phyloP scores from a whole-genome alignment of 2,329 filamentous ascomycete species.

The Colletotrichum siamense region DNA sequence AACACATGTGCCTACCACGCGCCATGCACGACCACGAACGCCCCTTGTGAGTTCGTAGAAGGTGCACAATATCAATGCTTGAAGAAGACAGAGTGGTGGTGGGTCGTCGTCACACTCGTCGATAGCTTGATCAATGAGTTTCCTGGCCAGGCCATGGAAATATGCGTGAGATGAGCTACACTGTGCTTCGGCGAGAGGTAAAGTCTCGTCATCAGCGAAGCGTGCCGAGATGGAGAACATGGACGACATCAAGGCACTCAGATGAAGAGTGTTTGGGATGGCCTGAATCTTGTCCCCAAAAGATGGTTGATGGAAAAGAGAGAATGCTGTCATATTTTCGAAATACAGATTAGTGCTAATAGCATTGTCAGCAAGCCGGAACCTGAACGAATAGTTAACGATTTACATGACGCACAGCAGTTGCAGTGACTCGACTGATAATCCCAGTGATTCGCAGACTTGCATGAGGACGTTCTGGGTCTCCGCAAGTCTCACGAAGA shows the following conservation, averaged over 20 bases:
- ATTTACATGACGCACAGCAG: neutral
- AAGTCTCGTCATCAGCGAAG: neutral
- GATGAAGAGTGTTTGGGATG: neutral
- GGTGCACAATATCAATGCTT: neutral
- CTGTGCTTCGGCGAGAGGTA: neutral
- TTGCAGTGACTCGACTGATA: neutral
- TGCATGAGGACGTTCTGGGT: neutral
- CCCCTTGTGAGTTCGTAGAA: neutral
- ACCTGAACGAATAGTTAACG: neutral
- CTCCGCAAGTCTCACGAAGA: neutral
- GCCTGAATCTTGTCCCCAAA: neutral
- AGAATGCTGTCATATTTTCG: neutral
- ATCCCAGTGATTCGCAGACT: neutral
- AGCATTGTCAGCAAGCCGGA: neutral
- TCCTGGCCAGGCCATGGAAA: neutral
- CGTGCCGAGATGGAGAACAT: neutral
- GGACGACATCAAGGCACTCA: neutral
- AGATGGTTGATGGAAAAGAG: neutral
- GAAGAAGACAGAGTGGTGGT: neutral
- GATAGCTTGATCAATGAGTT: neutral
- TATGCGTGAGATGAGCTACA: neutral
- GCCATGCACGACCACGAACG: neutral
- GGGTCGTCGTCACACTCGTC: neutral
- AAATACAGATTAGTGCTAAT: neutral
- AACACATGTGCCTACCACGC: neutral